Evolutionary conservation across 2,329 filamentous ascomycete species (phyloP), one percentile per base, ranked within the genome.

Genomic region (Fusarium staphyleae): DNA sequence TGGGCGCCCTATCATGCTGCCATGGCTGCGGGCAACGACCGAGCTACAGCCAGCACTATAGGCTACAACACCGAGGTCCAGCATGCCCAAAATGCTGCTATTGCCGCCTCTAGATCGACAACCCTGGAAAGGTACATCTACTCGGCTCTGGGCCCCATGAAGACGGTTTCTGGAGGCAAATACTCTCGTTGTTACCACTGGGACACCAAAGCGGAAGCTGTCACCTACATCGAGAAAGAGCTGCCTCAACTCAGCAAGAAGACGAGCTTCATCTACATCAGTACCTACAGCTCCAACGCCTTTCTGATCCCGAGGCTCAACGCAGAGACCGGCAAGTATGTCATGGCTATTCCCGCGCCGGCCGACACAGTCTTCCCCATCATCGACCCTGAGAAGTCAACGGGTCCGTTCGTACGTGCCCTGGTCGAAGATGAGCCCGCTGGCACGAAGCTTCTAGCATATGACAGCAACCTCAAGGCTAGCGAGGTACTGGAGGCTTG

Each of bases 31-130:
- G 67, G 69, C 3, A 68, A 69, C 40, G 74, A 73, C 1, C 47
- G 60, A 7, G 66, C 71, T 5, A 70, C 68, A 0, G 74, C 71
- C 52, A 68, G 74, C 8, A 60, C 66, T 24, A 74, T 74, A 29
- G 76, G 75, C 0, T 79, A 77, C 44, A 71, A 79, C 0, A 65
- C 74, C 1, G 83, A 85, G 63, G 57, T 74, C 3, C 68, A 69
- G 12, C 78, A 84, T 46, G 81, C 82, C 0, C 78, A 75, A 51
- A 85, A 85, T 50, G 78, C 84, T 3, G 77, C 76, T 3, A 74
- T 80, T 50, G 82, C 79, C 0, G 81, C 81, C 0, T 77, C 77
- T 3, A 60, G 65, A 3, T 71, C 67, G 0, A 62, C 67, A 0
- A 71, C 73, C 0, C 68, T 83, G 1, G 75, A 77, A 18, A 74